Conservation (phyloP, 2,329 filamentous ascomycete genomes). For the Fusarium tricinctum region DNA sequence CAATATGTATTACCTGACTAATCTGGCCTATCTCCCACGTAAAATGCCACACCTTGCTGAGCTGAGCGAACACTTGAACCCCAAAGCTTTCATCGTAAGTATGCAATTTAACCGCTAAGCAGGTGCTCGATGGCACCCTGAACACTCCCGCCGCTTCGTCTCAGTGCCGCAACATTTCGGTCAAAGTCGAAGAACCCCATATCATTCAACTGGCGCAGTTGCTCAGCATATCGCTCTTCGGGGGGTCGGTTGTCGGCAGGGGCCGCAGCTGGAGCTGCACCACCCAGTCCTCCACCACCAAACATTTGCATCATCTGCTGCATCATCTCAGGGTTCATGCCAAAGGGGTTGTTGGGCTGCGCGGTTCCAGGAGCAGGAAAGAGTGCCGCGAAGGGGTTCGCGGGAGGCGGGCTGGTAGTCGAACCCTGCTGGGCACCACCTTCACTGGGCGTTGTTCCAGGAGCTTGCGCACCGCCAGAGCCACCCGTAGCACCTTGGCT, state of each 20-base stretch:
- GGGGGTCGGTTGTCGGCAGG: conserved; percentile 88
- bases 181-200: conserved; percentile 99
- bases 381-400: conserved; percentile 78
- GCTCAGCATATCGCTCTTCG: conserved; percentile 91
- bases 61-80: conserved; percentile 9
- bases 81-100: not conserved
- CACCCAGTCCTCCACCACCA: conserved; percentile 51
- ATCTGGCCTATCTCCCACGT: conserved; percentile 20
- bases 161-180: conserved; percentile 87
- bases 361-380: conserved; percentile 60
- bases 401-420: conserved; percentile 57
- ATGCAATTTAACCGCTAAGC: conserved; percentile 55
- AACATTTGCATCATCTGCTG: conserved; percentile 68
- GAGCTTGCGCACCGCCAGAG: conserved; percentile 43
- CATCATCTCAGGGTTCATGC: conserved; percentile 68
- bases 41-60: conserved; percentile 24
- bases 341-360: conserved; percentile 59
- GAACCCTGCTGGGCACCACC: conserved; percentile 42
- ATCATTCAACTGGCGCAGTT: conserved; percentile 93
- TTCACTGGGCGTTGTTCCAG: conserved; percentile 41
- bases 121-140: conserved; percentile 90
- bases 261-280: conserved; percentile 59
- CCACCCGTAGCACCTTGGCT: conserved; percentile 46
- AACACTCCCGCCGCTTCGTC: conserved; percentile 91
- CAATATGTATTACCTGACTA: conserved; percentile 42